Conservation (phyloP, 2,329 filamentous ascomycete genomes). For the Teratosphaeria nubilosa region DNA sequence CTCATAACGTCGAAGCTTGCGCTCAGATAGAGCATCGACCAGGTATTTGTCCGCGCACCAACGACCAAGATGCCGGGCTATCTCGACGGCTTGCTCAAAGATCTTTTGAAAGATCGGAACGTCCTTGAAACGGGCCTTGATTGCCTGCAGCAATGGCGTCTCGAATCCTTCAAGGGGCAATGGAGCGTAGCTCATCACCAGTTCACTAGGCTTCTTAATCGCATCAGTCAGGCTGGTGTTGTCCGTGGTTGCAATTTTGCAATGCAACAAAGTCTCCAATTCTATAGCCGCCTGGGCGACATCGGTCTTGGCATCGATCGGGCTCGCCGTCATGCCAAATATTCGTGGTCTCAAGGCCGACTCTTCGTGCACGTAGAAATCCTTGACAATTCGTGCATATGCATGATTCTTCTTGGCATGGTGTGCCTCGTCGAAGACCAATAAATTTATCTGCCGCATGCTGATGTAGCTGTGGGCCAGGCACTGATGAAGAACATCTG, state of each 20-base stretch:
- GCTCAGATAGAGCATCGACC: constrained; percentile 12
- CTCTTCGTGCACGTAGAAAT: constrained; percentile 58
- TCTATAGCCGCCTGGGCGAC: constrained; percentile 55
- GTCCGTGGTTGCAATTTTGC: constrained; percentile 68
- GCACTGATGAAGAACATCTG: constrained; percentile 71
- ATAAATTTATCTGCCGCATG: constrained; percentile 75
- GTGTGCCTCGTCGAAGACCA: constrained; percentile 94
- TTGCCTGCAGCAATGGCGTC: constrained; percentile 53
- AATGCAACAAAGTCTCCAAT: constrained; percentile 68
- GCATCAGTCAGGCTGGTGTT: constrained; percentile 50
- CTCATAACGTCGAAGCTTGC: constrained; percentile 16
- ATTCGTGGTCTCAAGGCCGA: constrained; percentile 55
- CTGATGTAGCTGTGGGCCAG: constrained; percentile 68
- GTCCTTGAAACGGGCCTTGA: constrained; percentile 46
- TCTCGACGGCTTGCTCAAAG: constrained; percentile 51
- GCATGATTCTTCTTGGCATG: constrained; percentile 90
- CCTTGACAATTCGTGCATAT: constrained; percentile 75
- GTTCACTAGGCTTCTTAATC: constrained; percentile 50
- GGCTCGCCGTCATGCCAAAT: constrained; percentile 95
- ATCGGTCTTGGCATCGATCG: constrained; percentile 72
- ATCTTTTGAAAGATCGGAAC: constrained; percentile 41
- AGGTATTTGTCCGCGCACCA: constrained; percentile 74
- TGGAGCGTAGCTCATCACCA: constrained; percentile 47
- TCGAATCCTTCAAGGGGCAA: constrained; percentile 42
- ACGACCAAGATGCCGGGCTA: constrained; percentile 58